Evolutionary conservation across 306 rosid species (phyloP), one percentile per base, ranked within the genome.

Genomic region (Chamaecrista fasciculata): DNA sequence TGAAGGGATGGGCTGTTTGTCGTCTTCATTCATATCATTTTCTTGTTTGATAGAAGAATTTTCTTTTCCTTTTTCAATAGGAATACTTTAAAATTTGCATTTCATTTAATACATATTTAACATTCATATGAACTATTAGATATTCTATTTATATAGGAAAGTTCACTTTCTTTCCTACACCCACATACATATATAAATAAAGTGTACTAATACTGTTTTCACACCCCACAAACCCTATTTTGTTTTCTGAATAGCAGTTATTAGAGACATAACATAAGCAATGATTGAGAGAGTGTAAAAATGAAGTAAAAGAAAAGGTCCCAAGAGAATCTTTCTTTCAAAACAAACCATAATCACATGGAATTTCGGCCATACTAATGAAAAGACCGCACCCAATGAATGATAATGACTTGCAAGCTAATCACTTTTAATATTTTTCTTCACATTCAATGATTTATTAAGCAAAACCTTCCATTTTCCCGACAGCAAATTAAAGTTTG

Each of bases 1-100:
- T 85, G 91, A 77, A 86, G 82, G 82, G 82, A 86, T 83, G 88
- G 87, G 84, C 76, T 70, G 25, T 88, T 87, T 94, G 89, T 86
- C 92, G 83, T 86, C 73, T 82, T 78, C 81, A 75, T 66, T 61
- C 34, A 61, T 67, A 31, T 69, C 66, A 55, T 72, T 52, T 73
- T 56, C 65, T 15, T 60, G 66, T 77, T 49, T 77, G 64, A 33
- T 33, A 33, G 36, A 1, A 33, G 6, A 2, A 2, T 33, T 33
- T 33, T 33, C n/a, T n/a, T 33, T 33, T 33, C 6, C 36, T 4
- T 33, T 33, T 55, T 25, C 28, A 1, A 10, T 10, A 8, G 11
- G 2, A 3, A 15, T 26, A 2, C 61, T 56, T 29, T 12, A 24
- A 11, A 55, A 15, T 28, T 56, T 18, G 1, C 6, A 0, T 18